phyloP scores from a whole-genome alignment of 164 flowering plant genomes.

The Piper betle region DNA sequence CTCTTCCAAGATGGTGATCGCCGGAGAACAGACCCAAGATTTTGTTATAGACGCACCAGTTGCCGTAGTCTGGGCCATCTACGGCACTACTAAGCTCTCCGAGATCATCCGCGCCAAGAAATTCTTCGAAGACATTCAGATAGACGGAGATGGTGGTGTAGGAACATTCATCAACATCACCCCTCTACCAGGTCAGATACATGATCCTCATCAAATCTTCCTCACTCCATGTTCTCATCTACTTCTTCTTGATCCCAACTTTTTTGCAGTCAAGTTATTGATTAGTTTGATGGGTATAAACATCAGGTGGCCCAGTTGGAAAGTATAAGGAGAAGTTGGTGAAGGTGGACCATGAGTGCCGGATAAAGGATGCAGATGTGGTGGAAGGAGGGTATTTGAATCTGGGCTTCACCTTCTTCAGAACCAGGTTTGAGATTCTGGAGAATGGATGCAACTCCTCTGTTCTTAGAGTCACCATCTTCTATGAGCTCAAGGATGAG shows the following conservation, averaged over 20 bases:
- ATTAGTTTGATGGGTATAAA: not conserved
- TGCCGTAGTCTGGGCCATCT: not conserved
- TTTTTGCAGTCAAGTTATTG: not conserved
- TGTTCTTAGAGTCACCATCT: conserved; percentile 1
- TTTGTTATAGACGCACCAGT: not conserved
- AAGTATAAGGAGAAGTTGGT: conserved; percentile 26
- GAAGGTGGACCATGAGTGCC: conserved; percentile 21
- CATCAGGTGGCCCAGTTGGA: not conserved
- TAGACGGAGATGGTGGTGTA: conserved; percentile 2
- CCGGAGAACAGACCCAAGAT: not conserved
- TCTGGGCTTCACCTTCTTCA: conserved; percentile 17
- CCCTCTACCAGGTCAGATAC: not conserved
- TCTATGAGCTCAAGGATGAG: conserved; percentile 3
- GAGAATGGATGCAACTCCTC: conserved; percentile 12
- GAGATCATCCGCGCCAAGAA: not conserved
- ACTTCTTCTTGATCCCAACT: no score
- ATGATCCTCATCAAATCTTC: not conserved
- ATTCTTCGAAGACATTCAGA: not conserved
- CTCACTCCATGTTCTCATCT: not conserved
- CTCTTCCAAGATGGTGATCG: not conserved
- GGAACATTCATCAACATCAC: conserved; percentile 1
- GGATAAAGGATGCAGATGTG: conserved; percentile 19
- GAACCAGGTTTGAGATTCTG: conserved; percentile 16
- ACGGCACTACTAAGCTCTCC: not conserved
- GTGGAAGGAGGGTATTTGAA: conserved; percentile 25